Base-by-base conservation (phyloP, 108 stramenopile species). In the Cylindrotheca fusiformis region DNA sequence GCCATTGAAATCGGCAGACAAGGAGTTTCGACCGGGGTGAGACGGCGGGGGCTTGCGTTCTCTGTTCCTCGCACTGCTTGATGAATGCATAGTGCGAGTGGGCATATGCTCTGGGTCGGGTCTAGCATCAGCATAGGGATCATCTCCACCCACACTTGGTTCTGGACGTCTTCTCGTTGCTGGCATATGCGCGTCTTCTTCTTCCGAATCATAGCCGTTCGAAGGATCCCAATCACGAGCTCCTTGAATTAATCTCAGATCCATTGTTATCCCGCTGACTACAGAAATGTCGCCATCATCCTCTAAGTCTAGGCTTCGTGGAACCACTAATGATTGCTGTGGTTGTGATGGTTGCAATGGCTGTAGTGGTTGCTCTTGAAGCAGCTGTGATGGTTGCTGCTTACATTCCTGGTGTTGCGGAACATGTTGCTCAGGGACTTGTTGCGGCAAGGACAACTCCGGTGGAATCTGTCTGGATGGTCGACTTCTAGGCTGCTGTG, bases 211-310 rank as follows among this genome's bases (percentile, higher is more conserved):
- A n/a, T 53, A 50, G 3, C 48, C 60, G 5, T 8, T 26, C 17
- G 28, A 28, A 22, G 55, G 55, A 52, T 64, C 21, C 59, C 48
- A 53, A 36, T 60, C 20, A 6, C 68, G 55, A 2, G 48, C 59
- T 5, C 60, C 68, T 23, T 65, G 62, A 23, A 55, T 60, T 48
- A 76, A 55, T 28, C 50, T 52, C 31, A 56, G 24, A 47, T 76
- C 75, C 75, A 70, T 65, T 10, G 75, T 76, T 52, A 76, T 65
- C n/a, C n/a, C n/a, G n/a, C n/a, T n/a, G n/a, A n/a, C n/a, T 26
- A 70, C 46, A 8, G 65, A 63, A 21, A 36, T 32, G 62, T 62
- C 75, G 33, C 71, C 75, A 22, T 50, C 51, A 17, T 56, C 17
- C 17, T 12, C 18, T n/a, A 56, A 30, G 1, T 1, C 14, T 14